phyloP scores from a whole-genome alignment of 805 yeast genomes.

The Candida fluviatilis region DNA sequence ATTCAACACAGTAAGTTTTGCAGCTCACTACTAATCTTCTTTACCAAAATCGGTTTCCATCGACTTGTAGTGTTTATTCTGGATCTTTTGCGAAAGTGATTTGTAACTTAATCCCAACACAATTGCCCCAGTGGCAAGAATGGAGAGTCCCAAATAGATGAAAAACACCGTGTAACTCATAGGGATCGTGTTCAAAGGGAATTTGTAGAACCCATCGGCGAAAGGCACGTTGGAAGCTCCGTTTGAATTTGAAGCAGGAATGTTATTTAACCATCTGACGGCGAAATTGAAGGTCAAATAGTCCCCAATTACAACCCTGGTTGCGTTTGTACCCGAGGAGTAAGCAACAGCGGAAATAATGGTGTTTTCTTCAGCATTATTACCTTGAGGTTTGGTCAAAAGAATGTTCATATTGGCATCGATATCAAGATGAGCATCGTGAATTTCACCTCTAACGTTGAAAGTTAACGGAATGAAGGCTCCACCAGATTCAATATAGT shows the following conservation, averaged over 20 bases:
- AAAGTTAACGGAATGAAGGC: constrained; percentile 57
- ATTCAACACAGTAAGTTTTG: too few species aligned
- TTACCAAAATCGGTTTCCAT: constrained; percentile 22
- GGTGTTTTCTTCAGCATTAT: constrained; percentile 28
- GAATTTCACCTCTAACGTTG: constrained; percentile 62
- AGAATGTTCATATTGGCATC: constrained; percentile 55
- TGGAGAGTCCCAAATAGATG: constrained; percentile 15
- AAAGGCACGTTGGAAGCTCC: constrained; percentile 24
- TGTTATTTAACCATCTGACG: constrained; percentile 49
- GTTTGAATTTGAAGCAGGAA: constrained; percentile 11
- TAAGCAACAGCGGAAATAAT: constrained; percentile 55
- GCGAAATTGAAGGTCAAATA: constrained; percentile 52
- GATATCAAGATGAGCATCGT: constrained; percentile 64
- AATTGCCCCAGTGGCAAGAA: constrained; percentile 19
- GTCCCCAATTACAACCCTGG: constrained; percentile 65
- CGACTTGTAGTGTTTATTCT: constrained; percentile 14
- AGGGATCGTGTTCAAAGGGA: constrained; percentile 29
- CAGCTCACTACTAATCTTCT: constrained; percentile 15
- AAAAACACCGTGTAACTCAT: constrained; percentile 20
- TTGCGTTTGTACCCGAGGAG: constrained; percentile 57
- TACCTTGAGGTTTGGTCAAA: constrained; percentile 34
- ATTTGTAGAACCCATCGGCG: constrained; percentile 36
- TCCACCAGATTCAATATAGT: constrained; percentile 39
- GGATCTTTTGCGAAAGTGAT: constrained; percentile 15
- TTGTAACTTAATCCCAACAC: constrained; percentile 23